Percentiles rank a stretch among this genome's conserved stretches.
phyloP scores from a whole-genome alignment of 805 yeast genomes.

The Metschnikowia similis region DNA sequence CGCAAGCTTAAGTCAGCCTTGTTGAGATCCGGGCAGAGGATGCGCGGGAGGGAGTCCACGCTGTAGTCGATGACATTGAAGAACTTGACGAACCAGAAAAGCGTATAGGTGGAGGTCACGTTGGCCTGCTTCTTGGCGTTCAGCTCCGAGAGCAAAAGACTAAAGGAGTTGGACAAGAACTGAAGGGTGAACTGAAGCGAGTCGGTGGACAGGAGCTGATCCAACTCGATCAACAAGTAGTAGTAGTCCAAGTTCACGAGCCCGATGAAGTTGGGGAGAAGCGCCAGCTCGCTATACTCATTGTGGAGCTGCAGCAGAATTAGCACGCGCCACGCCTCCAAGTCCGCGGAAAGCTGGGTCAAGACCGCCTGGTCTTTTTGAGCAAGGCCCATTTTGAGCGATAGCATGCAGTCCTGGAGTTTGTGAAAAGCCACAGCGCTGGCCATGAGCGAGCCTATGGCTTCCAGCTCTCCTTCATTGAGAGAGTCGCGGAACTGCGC shows the following conservation, averaged over 20 bases:
- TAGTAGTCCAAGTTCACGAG: conserved; percentile 36
- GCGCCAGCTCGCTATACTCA: conserved; percentile 23
- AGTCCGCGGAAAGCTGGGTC: conserved; percentile 23
- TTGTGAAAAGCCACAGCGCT: conserved; percentile 23
- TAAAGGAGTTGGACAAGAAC: conserved; percentile 37
- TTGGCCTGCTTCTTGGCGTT: conserved; percentile 14
- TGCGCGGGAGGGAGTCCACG: conserved; percentile 19
- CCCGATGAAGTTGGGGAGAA: conserved; percentile 31
- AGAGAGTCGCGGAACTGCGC: conserved; percentile 15
- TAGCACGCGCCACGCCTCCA: conserved; percentile 37
- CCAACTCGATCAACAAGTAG: conserved; percentile 37
- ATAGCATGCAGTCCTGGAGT: conserved; percentile 25
- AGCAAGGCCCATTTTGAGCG: conserved; percentile 14
- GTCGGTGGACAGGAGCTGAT: conserved; percentile 35
- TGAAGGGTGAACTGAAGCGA: conserved; percentile 40
- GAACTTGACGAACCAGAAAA: conserved; percentile 34
- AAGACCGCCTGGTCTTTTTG: conserved; percentile 5
- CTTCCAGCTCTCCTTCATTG: conserved; percentile 22
- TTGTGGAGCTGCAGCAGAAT: conserved; percentile 26
- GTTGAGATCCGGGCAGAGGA: conserved; percentile 12
- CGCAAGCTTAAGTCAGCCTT: conserved; percentile 19
- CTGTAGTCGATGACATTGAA: conserved; percentile 34
- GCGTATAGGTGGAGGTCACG: conserved; percentile 18
- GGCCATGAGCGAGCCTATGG: conserved; percentile 16
- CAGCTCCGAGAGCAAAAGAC: conserved; percentile 25